Evolutionary conservation across 208 protist species (phyloP).

Genomic region (Angomonas deanei): DNA sequence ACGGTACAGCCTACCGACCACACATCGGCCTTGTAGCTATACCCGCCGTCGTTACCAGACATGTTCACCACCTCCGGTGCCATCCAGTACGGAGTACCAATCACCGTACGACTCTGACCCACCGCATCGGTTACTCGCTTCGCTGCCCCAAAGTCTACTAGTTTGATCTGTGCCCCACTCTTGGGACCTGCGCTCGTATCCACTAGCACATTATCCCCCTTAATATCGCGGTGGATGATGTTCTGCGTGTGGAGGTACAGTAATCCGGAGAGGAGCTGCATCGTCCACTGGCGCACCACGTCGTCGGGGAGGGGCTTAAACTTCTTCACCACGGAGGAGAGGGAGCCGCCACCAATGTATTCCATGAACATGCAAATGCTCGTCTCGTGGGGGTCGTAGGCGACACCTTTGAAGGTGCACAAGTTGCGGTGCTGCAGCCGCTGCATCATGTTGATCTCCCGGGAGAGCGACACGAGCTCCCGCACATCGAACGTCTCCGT

Average conservation of each 20-base stretch:
- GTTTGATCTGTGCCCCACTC: constrained; percentile 75
- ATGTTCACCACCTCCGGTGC: constrained; percentile 88
- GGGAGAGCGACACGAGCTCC: constrained; percentile 80
- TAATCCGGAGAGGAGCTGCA: constrained; percentile 81
- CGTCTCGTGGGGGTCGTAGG: constrained; percentile 45
- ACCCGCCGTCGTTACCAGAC: constrained; percentile 37
- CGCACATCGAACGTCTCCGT: constrained; percentile 53
- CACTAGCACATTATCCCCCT: constrained; percentile 89
- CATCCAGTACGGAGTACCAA: constrained; percentile 94
- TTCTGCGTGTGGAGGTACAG: constrained; percentile 88
- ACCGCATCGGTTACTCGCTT: constrained; percentile 76
- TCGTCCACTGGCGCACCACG: constrained; percentile 86
- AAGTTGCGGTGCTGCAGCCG: constrained; percentile 86
- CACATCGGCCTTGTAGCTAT: constrained; percentile 92
- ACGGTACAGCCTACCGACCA: constrained; percentile 92
- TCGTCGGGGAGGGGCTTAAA: constrained; percentile 77
- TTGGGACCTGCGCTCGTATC: constrained; percentile 60
- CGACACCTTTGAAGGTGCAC: constrained; percentile 86
- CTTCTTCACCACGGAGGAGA: constrained; percentile 77
- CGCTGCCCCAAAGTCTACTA: constrained; percentile 89
- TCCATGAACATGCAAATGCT: constrained; percentile 91
- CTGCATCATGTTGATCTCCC: constrained; percentile 92
- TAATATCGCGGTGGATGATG: constrained; percentile 91
- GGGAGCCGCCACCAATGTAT: constrained; percentile 88
- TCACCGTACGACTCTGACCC: constrained; percentile 82